These are phyloP conservation scores for Basidioascus undulatus DNA, from an alignment of 768 basidiomycete genomes.

Conservation along the genomic window DNA sequence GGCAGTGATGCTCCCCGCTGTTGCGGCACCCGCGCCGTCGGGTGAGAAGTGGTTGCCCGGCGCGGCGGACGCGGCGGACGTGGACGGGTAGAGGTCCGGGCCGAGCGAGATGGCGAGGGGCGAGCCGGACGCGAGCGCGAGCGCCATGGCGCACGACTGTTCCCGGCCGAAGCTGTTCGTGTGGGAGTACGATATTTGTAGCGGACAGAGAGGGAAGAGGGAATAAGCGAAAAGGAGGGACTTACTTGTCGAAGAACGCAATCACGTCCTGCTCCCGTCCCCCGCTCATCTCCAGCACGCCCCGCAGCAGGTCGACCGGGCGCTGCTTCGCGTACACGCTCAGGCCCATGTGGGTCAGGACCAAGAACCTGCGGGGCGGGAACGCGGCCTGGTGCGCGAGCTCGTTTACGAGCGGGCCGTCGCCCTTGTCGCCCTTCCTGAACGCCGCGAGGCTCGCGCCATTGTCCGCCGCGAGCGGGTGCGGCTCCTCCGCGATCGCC, in stretches of 20 bases:
- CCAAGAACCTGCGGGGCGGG: slow-evolving; percentile 51
- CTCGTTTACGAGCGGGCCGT: slow-evolving; percentile 31
- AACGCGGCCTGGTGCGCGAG: slow-evolving; percentile 59
- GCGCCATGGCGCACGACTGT: slow-evolving; percentile 75
- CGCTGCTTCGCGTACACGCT: slow-evolving; percentile 57
- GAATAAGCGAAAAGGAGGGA: no score
- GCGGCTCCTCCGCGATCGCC: slow-evolving; percentile 33
- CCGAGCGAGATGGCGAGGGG: slow-evolving; percentile 24
- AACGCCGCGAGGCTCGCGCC: no score
- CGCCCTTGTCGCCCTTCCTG: no score
- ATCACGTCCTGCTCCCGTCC: slow-evolving; percentile 46
- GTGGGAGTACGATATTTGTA: neutral
- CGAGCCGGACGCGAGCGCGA: slow-evolving; percentile 59
- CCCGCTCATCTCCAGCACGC: slow-evolving; percentile 37
- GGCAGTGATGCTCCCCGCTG: slow-evolving; percentile 10
- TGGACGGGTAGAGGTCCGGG: neutral
- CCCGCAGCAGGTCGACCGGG: slow-evolving; percentile 59
- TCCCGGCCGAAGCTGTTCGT: slow-evolving; percentile 60
- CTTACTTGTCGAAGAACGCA: slow-evolving; percentile 56
- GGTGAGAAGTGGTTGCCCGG: neutral
- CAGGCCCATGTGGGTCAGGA: slow-evolving; percentile 66
- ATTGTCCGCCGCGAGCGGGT: slow-evolving; percentile 19
- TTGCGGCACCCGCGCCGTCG: no score
- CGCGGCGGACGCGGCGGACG: neutral
- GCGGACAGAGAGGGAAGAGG: no score